Evolutionary conservation across 176 grass and related monocot genomes (phyloP), one percentile per base, ranked within the genome.

Genomic region (Eleusine coracana): DNA sequence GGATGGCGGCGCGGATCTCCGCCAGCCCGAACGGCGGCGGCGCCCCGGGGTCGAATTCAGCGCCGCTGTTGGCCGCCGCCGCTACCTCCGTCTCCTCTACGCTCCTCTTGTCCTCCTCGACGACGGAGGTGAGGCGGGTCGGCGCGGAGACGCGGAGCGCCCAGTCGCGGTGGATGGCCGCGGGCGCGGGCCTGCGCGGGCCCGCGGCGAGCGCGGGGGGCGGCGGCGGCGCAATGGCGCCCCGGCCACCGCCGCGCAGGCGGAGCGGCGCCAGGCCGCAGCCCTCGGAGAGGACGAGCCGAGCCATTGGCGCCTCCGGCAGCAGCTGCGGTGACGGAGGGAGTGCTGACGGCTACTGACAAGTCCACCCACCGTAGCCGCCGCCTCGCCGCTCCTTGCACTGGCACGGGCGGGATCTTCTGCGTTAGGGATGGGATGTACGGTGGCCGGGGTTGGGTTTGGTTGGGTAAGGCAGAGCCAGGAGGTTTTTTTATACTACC

Each of bases 1-100:
- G 95, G 27, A 97, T 97, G 8, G 92, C 92, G 1, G 95, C 95
- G 67, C 95, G 85, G 83, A 97, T 92, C 68, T 97, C 92, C 48
- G 90, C 90, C 28, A 94, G 80, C 71, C 86, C 83, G 78, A 97
- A 94, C 18, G 92, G 95, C 75, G 95, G 92, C 15, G 95, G 78
- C 74, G 86, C 80, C 71, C 95, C 88, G 8, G 88, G 86, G 85
- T 94, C 84, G 68, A 97, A 94, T 42, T 23, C 87, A 23, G 66
- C n/a, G 59, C 85, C 87, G 82, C 25, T 74, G 55, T 15, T 25
- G 48, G 13, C 27, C 74, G 76, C 8, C 44, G 18, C 28, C 9
- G 52, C 80, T 70, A 38, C 70, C 41, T 18, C 80, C 55, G 10
- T 62, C 76, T 40, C 79, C 74, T 73, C 82, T 41, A 52, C 15